These are phyloP conservation scores for Fraxinus anomala DNA, from an alignment of 257 asterid species.

Conservation along the genomic window DNA sequence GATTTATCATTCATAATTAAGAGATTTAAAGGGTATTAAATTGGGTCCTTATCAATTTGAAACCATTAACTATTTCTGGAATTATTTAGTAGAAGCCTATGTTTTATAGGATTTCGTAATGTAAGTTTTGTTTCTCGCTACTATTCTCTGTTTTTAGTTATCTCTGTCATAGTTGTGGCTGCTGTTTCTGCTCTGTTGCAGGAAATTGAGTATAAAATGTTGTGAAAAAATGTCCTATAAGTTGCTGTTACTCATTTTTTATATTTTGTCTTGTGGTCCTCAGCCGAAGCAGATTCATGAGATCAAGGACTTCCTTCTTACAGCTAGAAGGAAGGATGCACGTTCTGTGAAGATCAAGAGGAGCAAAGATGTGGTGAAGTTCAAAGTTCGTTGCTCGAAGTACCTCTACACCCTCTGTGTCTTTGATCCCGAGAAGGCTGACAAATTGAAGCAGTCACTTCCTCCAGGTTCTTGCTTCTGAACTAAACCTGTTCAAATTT, in stretches of 20 bases:
- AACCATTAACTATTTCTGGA: not conserved
- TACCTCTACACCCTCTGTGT: slow-evolving; percentile 59
- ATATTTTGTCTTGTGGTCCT: not conserved
- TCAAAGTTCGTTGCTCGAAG: slow-evolving; percentile 63
- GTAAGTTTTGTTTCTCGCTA: not conserved
- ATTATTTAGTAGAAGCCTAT: not conserved
- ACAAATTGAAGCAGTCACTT: slow-evolving; percentile 60
- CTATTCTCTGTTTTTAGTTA: not conserved
- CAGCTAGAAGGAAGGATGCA: slow-evolving; percentile 65
- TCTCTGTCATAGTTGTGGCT: not conserved
- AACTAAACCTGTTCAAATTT: not conserved
- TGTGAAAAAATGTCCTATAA: not conserved
- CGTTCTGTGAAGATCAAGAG: slow-evolving; percentile 53
- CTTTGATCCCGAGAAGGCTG: slow-evolving; percentile 50
- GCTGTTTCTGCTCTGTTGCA: not conserved
- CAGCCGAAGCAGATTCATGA: slow-evolving; percentile 68
- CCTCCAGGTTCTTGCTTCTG: slow-evolving; percentile 45
- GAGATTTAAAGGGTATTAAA: not conserved
- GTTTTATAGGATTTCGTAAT: not conserved
- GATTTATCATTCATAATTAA: not conserved
- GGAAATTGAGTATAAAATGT: not conserved
- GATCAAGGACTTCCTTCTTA: slow-evolving; percentile 59
- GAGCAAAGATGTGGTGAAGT: slow-evolving; percentile 56
- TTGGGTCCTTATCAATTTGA: not conserved
- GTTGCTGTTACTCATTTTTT: not conserved